phyloP scores from a whole-genome alignment of 2,329 filamentous ascomycete genomes.

The Paecilomyces formosus region DNA sequence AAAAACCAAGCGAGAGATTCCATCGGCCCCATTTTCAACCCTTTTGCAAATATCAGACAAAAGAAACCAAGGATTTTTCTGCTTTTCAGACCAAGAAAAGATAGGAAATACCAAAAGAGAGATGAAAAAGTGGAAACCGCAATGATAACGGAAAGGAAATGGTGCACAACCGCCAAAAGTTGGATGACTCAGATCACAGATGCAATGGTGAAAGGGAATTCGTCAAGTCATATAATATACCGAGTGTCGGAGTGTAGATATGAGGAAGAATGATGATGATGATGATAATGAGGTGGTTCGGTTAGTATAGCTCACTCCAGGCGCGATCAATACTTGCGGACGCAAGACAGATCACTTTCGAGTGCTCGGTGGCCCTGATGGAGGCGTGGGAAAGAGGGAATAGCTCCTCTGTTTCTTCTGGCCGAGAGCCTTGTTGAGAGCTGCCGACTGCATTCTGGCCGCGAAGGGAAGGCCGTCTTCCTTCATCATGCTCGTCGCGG shows the following conservation, averaged over 20 bases:
- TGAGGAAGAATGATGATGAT: conserved; percentile 5
- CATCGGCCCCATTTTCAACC: not conserved
- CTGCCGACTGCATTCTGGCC: conserved; percentile 14
- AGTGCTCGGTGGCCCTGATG: not conserved
- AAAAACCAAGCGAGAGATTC: conserved; percentile 3
- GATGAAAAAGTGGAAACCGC: not conserved
- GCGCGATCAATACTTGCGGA: not conserved
- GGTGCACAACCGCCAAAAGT: conserved; percentile 3
- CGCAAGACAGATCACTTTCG: conserved; percentile 1
- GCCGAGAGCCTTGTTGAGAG: conserved; percentile 16
- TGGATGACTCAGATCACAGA: conserved; percentile 4
- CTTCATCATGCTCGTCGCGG: conserved; percentile 8
- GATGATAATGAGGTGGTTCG: too few relatives aligned
- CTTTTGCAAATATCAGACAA: not conserved
- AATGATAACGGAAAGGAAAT: conserved; percentile 4
- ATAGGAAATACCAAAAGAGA: conserved; percentile 1
- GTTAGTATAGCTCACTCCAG: not conserved
- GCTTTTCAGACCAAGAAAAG: conserved; percentile 5
- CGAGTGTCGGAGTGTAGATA: conserved; percentile 1
- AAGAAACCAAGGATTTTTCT: not conserved
- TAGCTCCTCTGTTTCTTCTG: conserved; percentile 34
- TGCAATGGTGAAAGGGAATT: conserved; percentile 10
- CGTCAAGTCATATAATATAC: conserved; percentile 18
- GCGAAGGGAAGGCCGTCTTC: conserved; percentile 11
- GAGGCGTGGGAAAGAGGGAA: conserved; percentile 32